phyloP scores from a whole-genome alignment of 148 eudicot species.

The Chenopodium album region DNA sequence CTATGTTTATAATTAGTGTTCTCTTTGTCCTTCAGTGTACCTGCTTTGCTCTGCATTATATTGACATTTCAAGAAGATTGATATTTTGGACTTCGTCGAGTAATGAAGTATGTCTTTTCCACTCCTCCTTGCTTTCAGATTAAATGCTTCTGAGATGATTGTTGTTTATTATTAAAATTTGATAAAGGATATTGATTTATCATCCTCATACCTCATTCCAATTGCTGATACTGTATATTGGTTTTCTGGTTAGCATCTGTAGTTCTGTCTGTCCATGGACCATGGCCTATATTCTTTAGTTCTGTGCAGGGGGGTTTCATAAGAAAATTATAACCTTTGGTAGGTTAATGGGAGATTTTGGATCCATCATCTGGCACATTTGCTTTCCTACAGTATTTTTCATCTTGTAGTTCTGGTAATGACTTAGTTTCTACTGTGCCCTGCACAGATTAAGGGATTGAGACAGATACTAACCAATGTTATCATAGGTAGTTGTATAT shows the following conservation, averaged over 20 bases:
- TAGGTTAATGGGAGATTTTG: background rate
- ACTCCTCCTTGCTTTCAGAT: background rate
- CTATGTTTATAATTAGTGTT: background rate
- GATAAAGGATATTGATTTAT: background rate
- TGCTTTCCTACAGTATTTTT: background rate
- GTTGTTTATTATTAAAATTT: background rate
- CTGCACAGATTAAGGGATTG: background rate
- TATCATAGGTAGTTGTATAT: background rate
- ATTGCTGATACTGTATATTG: background rate
- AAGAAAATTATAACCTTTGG: too few relatives aligned
- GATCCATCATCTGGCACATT: background rate
- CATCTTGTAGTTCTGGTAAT: background rate
- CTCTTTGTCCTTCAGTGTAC: background rate
- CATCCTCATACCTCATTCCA: background rate
- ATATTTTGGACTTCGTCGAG: background rate
- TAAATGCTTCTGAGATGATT: background rate
- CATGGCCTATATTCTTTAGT: background rate
- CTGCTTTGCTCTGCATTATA: background rate
- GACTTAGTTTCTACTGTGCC: background rate
- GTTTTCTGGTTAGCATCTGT: background rate
- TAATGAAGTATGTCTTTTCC: slow-evolving; percentile 37
- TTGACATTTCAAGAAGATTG: slow-evolving; percentile 12
- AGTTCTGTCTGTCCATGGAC: background rate
- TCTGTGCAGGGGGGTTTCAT: background rate
- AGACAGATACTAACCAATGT: background rate